Percentiles rank a stretch among this genome's conserved stretches.
Conservation (phyloP, 768 basidiomycete genomes). For the Kwoniella shandongensis region DNA sequence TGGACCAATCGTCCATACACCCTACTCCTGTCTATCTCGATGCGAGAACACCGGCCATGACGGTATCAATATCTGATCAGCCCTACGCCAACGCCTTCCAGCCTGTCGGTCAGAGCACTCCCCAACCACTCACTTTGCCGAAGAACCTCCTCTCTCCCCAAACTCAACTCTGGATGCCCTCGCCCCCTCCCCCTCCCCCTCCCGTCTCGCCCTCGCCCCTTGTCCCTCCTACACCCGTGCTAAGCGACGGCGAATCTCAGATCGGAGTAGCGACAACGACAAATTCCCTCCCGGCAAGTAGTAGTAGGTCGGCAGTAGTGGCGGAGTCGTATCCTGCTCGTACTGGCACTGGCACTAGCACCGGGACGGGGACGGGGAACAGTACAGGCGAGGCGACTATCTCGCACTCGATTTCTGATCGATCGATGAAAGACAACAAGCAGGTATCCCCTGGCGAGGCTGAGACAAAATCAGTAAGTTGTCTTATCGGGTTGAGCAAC, state of each 20-base stretch:
- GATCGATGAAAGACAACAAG: too few relatives aligned
- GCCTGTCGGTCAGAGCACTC: too few relatives aligned
- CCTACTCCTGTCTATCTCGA: too few relatives aligned
- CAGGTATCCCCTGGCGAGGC: too few relatives aligned
- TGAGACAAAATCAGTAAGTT: too few relatives aligned
- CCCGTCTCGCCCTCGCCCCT: slow-evolving; percentile 5
- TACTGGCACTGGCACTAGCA: neutral
- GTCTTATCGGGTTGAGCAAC: too few relatives aligned
- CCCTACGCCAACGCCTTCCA: too few relatives aligned
- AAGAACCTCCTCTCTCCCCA: neutral
- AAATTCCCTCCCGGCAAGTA: slow-evolving; percentile 8
- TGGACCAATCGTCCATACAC: too few relatives aligned
- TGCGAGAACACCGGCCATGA: too few relatives aligned
- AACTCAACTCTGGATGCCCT: slow-evolving; percentile 13
- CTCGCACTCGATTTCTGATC: too few relatives aligned
- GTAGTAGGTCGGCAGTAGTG: slow-evolving; percentile 15
- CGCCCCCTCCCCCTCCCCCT: slow-evolving; percentile 6
- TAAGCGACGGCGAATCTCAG: neutral
- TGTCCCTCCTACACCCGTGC: neutral
- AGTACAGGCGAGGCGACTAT: neutral
- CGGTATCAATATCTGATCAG: too few relatives aligned
- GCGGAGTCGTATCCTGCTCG: slow-evolving; percentile 11
- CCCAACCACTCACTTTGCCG: too few relatives aligned
- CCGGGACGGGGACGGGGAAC: neutral
- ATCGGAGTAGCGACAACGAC: slow-evolving; percentile 23